phyloP scores from a whole-genome alignment of 176 grass and related monocot genomes.

The Cocos nucifera region DNA sequence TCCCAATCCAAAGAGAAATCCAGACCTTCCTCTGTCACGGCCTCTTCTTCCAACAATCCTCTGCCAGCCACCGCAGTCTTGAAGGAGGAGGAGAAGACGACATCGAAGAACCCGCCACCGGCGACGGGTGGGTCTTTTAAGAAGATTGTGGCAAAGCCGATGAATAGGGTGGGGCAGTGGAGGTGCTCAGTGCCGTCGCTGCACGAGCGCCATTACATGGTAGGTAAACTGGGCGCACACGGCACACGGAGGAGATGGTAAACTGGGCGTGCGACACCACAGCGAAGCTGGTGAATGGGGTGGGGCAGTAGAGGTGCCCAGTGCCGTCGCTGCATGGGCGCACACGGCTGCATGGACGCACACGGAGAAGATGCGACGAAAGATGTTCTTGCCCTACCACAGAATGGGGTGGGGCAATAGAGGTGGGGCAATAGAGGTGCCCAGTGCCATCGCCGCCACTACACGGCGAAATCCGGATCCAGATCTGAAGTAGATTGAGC shows the following conservation, averaged over 20 bases:
- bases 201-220: slow-evolving; percentile 82
- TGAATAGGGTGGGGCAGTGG: neutral
- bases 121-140: neutral
- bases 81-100: slow-evolving; percentile 9
- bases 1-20: slow-evolving; percentile 42
- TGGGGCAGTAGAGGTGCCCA: too few species aligned
- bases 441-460: too few species aligned
- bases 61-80: neutral
- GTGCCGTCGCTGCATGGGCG: too few species aligned
- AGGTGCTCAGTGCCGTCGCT: slow-evolving; percentile 37
- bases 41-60: neutral
- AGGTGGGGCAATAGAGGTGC: too few species aligned
- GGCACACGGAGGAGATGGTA: slow-evolving; percentile 91
- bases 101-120: neutral
- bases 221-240: slow-evolving; percentile 71
- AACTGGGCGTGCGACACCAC: too few species aligned
- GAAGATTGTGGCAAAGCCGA: neutral
- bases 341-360: too few species aligned
- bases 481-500: too few species aligned
- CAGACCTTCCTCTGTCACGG: slow-evolving; percentile 13
- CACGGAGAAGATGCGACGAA: slow-evolving; percentile 85
- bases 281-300: too few species aligned
- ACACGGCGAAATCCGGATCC: too few species aligned
- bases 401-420: too few species aligned
- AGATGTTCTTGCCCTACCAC: slow-evolving; percentile 88